phyloP scores from a whole-genome alignment of 306 rosid genomes.

The Begonia masoniana region DNA sequence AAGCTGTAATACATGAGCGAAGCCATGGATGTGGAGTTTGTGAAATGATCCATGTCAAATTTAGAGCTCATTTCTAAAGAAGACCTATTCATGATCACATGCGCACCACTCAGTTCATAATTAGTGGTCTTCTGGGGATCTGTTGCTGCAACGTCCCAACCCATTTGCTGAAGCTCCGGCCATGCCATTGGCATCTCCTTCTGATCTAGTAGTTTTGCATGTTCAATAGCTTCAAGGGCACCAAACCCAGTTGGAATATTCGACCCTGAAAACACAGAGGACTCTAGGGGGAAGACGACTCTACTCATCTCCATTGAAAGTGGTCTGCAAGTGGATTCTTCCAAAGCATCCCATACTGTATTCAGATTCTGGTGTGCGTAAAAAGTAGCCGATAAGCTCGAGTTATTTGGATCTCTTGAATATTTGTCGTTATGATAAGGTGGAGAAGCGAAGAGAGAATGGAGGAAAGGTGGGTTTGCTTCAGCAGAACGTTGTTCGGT shows the following conservation, averaged over 20 bases:
- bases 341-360: neutral
- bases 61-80: constrained; percentile 6
- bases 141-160: no score
- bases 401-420: neutral
- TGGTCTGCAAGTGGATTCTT: no score
- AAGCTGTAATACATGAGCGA: constrained; percentile 11
- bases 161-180: no score
- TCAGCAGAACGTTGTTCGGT: neutral
- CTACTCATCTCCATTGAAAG: no score
- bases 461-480: neutral
- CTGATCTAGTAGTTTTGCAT: neutral
- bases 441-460: neutral
- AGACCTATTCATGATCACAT: constrained; percentile 9
- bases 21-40: constrained; percentile 9
- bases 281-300: no score
- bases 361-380: neutral
- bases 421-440: neutral
- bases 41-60: constrained; percentile 18
- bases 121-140: no score
- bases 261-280: no score
- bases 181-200: neutral
- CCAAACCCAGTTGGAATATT: neutral
- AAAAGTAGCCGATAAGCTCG: neutral
- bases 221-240: neutral
- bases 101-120: neutral